These are phyloP conservation scores for Apodospora peruviana DNA, from an alignment of 495 filamentous ascomycete genomes.

Conservation along the genomic window DNA sequence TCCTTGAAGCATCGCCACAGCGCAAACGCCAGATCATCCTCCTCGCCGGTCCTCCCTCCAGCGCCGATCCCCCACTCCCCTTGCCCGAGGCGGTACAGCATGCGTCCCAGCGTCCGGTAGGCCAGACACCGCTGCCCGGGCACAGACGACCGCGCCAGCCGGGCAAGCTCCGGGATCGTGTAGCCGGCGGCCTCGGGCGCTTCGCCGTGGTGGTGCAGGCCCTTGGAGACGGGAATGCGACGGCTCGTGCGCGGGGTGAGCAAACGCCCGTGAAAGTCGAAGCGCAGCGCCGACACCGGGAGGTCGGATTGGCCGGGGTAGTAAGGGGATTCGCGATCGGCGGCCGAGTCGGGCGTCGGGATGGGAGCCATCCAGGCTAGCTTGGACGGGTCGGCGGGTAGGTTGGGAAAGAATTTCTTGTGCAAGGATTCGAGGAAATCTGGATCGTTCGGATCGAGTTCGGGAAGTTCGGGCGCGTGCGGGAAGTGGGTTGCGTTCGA, in stretches of 20 bases:
- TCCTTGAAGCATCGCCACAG: conserved; percentile 74
- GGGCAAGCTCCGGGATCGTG: conserved; percentile 82
- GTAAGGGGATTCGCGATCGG: conserved; percentile 68
- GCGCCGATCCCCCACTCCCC: conserved; percentile 69
- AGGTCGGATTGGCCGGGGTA: conserved; percentile 68
- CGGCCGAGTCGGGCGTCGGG: conserved; percentile 47
- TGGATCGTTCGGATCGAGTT: conserved; percentile 75
- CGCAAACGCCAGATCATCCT: conserved; percentile 48
- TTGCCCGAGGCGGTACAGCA: conserved; percentile 75
- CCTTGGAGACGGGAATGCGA: conserved; percentile 64
- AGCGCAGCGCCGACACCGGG: conserved; percentile 72
- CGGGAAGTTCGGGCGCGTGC: conserved; percentile 38
- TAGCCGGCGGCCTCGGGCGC: conserved; percentile 93
- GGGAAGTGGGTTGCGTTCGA: conserved; percentile 34
- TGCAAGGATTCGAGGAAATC: conserved; percentile 81
- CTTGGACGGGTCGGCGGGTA: conserved; percentile 75
- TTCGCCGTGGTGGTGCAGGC: conserved; percentile 90
- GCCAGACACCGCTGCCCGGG: conserved; percentile 85
- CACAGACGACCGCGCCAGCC: conserved; percentile 73
- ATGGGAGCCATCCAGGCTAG: conserved; percentile 85
- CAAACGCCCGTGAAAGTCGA: conserved; percentile 76
- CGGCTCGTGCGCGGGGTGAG: conserved; percentile 69
- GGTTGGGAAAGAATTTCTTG: conserved; percentile 83
- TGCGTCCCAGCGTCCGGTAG: conserved; percentile 80
- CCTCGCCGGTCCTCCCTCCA: conserved; percentile 44